These are phyloP conservation scores for Hyphodiscus sp. DNA, from an alignment of 2,329 filamentous ascomycete genomes.

Conservation along the genomic window DNA sequence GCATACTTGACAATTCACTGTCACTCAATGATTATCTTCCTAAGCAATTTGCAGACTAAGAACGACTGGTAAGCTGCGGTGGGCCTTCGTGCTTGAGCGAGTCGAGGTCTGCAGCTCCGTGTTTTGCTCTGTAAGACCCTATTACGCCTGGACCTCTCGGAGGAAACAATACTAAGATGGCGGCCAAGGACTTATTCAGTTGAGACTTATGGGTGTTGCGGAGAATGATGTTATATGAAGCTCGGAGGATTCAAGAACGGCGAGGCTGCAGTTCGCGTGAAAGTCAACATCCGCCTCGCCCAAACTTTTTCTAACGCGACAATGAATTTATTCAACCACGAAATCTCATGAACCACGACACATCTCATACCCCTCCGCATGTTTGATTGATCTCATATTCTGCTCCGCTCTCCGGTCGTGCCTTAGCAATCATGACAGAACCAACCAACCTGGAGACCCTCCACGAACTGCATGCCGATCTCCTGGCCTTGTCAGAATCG, in stretches of 20 bases:
- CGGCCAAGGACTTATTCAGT: too few relatives aligned
- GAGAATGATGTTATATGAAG: too few relatives aligned
- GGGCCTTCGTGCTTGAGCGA: neutral
- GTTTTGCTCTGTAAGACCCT: too few relatives aligned
- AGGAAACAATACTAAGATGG: too few relatives aligned
- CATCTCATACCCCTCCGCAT: constrained; percentile 3
- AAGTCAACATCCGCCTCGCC: neutral
- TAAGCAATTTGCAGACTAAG: neutral
- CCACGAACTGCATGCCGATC: constrained; percentile 78
- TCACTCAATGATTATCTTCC: neutral
- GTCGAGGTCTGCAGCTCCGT: too few relatives aligned
- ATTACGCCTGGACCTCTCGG: too few relatives aligned
- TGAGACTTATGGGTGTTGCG: too few relatives aligned
- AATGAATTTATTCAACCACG: too few relatives aligned
- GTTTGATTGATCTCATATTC: constrained; percentile 4
- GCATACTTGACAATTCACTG: neutral
- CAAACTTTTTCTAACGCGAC: too few relatives aligned
- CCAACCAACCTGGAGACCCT: constrained; percentile 68
- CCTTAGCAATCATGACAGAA: constrained; percentile 55
- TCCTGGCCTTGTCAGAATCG: constrained; percentile 68
- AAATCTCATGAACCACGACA: neutral
- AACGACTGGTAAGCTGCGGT: neutral
- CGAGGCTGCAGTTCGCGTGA: neutral
- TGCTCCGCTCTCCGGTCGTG: too few relatives aligned
- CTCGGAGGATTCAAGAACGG: neutral